Evolutionary conservation across 108 stramenopile genomes (phyloP), one percentile per base, ranked within the genome.

Genomic region (Conticribra weissflogii): DNA sequence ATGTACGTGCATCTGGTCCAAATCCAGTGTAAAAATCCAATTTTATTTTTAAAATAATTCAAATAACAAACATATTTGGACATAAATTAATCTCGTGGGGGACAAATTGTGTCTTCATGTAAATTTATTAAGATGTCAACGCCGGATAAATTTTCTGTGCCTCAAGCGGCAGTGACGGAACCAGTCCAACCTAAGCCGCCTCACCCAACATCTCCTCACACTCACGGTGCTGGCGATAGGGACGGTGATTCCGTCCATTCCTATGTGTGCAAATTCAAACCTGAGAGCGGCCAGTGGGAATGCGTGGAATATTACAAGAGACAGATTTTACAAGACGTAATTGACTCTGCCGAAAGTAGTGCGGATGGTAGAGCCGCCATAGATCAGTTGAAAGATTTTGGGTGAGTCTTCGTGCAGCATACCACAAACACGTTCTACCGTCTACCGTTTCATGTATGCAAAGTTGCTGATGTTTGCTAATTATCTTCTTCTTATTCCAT

Each of bases 361-460:
- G 70, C 59, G 25, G 70, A 58, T 17, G 32, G 64, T 18, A 58
- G 70, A 18, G 59, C 49, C 24, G 62, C 60, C 1, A 71, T 71
- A 16, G 60, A 62, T 54, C 70, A 71, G 32, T 58, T 71, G 16
- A 71, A 71, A 46, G 70, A 71, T 47, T 71, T 71, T 46, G 70
- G 70, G 36, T 41, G 12, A 5, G 36, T 41, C n/a, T n/a, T n/a
- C n/a, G n/a, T n/a, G n/a, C n/a, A n/a, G n/a, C n/a, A n/a, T n/a
- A n/a, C n/a, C n/a, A n/a, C n/a, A n/a, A n/a, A n/a, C n/a, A n/a
- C n/a, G n/a, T n/a, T n/a, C n/a, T n/a, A n/a, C n/a, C n/a, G 36
- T 12, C 36, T 9, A 9, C 36, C 36, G 36, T 41, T 41, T 41
- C 12, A 41, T 41, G 5, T 41, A 9, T 12, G 8, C 36, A 41